Evolutionary conservation across 805 yeast genomes (phyloP), one percentile per base, ranked within the genome.

Genomic region (Alloascoidea africana): DNA sequence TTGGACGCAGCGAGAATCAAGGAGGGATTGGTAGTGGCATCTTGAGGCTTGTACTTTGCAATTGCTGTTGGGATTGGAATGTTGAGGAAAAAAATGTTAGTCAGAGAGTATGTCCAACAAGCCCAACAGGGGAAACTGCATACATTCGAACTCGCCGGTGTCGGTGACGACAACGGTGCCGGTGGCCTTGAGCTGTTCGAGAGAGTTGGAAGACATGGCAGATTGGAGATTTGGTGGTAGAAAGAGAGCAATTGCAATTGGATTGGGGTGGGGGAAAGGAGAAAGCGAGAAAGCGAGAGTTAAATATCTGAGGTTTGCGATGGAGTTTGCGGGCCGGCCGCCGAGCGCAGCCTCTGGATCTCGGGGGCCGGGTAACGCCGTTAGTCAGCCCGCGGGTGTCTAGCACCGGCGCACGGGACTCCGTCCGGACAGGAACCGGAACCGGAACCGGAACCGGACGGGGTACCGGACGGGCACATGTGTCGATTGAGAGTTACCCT

Each of bases 1-100:
- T 80, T 83, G 41, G 97, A 58, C 42, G 98, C 98, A 47, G 97
- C 97, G 52, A 91, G 69, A 54, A 91, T 89, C 67, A 91, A 71
- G 34, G 97, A 86, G 49, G 98, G 98, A 71, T 91, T 91, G 59
- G 98, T 91, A 52, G 98, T 91, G 49, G 98, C 95, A 64, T 91
- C 98, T 70, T 91, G 97, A 49, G 98, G 98, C 52, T 91, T 84
- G 70, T 81, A 91, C 65, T 87, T 85, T 58, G 96, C 96, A 59
- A 91, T 91, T 46, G 91, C 57, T 42, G 38, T 36, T 34, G 35
- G 36, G 35, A 3, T 16, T 32, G n/a, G 18, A 27, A n/a, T 5
- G 11, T 14, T n/a, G 19, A 5, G 15, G 6, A 17, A 2, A 14
- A 15, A 16, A 15, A n/a, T 4, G 42, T 36, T 23, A 36, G 41